Conservation (phyloP, 495 filamentous ascomycete genomes). For the Penicillium cosmopolitanum region DNA sequence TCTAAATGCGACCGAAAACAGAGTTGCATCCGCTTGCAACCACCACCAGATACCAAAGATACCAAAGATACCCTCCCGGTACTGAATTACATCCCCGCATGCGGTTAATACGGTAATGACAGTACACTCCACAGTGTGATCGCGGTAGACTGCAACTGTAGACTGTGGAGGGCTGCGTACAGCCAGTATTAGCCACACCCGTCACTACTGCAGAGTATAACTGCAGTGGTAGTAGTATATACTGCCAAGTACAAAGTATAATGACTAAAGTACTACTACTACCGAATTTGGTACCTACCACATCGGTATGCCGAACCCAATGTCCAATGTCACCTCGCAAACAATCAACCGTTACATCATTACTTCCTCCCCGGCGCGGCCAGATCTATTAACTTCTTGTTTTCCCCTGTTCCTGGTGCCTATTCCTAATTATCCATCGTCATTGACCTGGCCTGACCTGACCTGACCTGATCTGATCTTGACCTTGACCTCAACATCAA, state of each 20-base stretch:
- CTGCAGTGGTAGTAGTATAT: too few relatives aligned
- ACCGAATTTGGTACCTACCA: conserved; percentile 16
- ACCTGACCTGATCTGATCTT: too few relatives aligned
- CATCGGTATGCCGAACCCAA: conserved; percentile 30
- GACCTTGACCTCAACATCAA: not conserved
- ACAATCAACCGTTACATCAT: conserved; percentile 31
- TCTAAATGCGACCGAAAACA: conserved; percentile 21
- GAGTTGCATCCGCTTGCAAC: conserved; percentile 21
- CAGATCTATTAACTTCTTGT: conserved; percentile 7
- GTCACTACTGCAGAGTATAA: not conserved
- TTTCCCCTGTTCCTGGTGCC: not conserved
- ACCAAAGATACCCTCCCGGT: not conserved
- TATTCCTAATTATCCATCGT: not conserved
- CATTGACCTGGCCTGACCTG: not conserved
- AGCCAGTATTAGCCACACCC: not conserved
- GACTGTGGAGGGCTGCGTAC: too few relatives aligned
- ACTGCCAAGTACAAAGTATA: too few relatives aligned
- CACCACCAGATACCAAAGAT: conserved; percentile 7
- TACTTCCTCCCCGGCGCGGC: conserved; percentile 2
- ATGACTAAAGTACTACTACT: not conserved
- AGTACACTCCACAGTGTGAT: not conserved
- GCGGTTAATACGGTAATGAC: not conserved
- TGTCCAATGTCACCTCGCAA: conserved; percentile 23
- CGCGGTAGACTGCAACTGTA: not conserved
- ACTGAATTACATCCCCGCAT: too few relatives aligned